Evolutionary conservation across 225 moss, liverwort and hornwort species (phyloP).

Genomic region (Climacium dendroides): DNA sequence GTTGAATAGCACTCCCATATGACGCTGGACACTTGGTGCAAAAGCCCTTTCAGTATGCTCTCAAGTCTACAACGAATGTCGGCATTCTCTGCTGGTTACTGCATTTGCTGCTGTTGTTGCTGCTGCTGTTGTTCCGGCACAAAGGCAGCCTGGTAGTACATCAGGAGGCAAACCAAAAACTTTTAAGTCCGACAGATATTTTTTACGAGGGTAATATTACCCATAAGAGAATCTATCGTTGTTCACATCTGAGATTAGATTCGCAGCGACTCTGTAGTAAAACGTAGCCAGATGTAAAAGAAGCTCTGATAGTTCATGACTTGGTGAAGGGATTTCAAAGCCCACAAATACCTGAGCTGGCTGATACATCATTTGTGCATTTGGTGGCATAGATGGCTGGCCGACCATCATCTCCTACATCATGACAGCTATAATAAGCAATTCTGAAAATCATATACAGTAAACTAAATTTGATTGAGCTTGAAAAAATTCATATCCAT

Average conservation of each 20-base stretch:
- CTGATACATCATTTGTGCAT: constrained; percentile 79
- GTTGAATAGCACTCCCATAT: constrained; percentile 4
- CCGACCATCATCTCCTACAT: constrained; percentile 90
- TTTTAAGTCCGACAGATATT: background rate
- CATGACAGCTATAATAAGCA: constrained; percentile 2
- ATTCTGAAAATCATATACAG: background rate
- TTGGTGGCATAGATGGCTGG: constrained; percentile 49
- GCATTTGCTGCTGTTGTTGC: constrained; percentile 39
- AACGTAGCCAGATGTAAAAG: background rate
- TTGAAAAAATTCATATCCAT: background rate
- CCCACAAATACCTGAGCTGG: constrained; percentile 55
- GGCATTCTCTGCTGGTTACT: constrained; percentile 1
- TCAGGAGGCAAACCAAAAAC: background rate
- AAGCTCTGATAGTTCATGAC: background rate
- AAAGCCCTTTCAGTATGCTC: background rate
- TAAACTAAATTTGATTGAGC: background rate
- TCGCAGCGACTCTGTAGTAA: background rate
- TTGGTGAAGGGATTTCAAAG: background rate
- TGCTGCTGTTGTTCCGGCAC: constrained; percentile 42
- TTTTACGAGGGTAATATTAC: background rate
- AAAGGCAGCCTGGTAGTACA: constrained; percentile 17
- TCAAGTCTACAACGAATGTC: background rate
- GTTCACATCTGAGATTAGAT: background rate
- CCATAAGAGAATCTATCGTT: background rate
- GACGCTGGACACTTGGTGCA: constrained; percentile 1